These are phyloP conservation scores for Coriolopsis trogii DNA, from an alignment of 1,284 basidiomycete genomes.

Conservation along the genomic window DNA sequence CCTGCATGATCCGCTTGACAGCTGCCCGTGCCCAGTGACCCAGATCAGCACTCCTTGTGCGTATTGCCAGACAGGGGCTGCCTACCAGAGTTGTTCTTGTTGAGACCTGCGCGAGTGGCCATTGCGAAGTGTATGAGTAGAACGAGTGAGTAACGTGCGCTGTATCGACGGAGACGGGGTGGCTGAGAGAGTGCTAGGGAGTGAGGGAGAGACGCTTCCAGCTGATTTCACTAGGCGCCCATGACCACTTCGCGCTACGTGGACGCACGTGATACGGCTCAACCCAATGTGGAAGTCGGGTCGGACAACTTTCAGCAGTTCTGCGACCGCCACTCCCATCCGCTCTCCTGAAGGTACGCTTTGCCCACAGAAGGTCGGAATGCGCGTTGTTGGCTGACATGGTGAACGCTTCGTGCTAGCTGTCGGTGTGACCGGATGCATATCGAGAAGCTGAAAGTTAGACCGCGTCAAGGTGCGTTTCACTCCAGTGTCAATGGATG, in stretches of 20 bases:
- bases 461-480: slow-evolving; percentile 71
- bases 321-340: background rate
- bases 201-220: slow-evolving; percentile 14
- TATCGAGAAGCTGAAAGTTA: slow-evolving; percentile 80
- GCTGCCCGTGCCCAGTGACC: slow-evolving; percentile 47
- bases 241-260: slow-evolving; percentile 17
- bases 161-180: slow-evolving; percentile 6
- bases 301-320: slow-evolving; percentile 8
- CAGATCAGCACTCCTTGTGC: slow-evolving; percentile 5
- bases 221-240: slow-evolving; percentile 23
- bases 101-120: slow-evolving; percentile 48
- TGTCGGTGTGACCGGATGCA: slow-evolving; percentile 46
- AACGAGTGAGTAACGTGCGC: slow-evolving; percentile 13
- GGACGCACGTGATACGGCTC: slow-evolving; percentile 31
- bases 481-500: background rate
- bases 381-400: no score
- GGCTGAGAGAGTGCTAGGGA: slow-evolving; percentile 1
- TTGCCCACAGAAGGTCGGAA: no score
- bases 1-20: slow-evolving; percentile 96
- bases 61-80: background rate
- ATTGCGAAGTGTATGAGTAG: slow-evolving; percentile 27
- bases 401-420: background rate
- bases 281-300: no score
- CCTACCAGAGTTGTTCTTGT: slow-evolving; percentile 85
- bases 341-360: background rate